phyloP scores from a whole-genome alignment of 805 yeast genomes.

The Lachancea meyersii region DNA sequence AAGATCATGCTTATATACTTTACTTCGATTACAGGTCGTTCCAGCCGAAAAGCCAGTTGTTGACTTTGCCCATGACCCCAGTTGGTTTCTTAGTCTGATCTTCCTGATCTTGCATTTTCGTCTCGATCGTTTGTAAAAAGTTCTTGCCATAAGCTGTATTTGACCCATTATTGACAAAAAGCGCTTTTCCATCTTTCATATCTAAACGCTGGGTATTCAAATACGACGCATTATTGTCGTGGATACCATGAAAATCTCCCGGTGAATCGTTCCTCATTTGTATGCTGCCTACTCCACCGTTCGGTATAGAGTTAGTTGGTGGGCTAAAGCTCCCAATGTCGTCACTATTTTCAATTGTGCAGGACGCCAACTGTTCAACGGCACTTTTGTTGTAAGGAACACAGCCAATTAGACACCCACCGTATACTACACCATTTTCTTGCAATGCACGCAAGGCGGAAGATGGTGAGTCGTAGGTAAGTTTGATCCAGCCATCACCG shows the following conservation, averaged over 20 bases:
- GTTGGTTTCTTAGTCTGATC: conserved; percentile 14
- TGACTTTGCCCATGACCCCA: conserved; percentile 32
- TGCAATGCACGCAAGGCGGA: conserved; percentile 79
- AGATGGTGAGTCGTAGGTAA: conserved; percentile 70
- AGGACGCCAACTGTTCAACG: conserved; percentile 50
- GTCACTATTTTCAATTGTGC: conserved; percentile 28
- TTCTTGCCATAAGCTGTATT: conserved; percentile 17
- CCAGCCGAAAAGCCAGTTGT: conserved; percentile 52
- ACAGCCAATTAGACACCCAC: conserved; percentile 61
- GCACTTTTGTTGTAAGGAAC: conserved; percentile 58
- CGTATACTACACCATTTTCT: conserved; percentile 70
- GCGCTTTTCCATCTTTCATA: conserved; percentile 39
- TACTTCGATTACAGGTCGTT: conserved; percentile 35
- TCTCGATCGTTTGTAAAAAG: conserved; percentile 26
- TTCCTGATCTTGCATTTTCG: conserved; percentile 26
- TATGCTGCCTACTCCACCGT: background rate
- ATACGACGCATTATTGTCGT: conserved; percentile 11
- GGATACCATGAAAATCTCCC: background rate
- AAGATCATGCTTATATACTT: background rate
- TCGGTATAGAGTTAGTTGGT: conserved; percentile 5
- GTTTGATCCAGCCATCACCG: conserved; percentile 87
- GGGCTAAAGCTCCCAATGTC: conserved; percentile 25
- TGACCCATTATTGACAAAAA: conserved; percentile 31
- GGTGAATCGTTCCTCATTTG: background rate
- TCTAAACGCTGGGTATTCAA: conserved; percentile 28